phyloP scores from a whole-genome alignment of 1,139 yeast species.

The Blastobotrys arbuscula region DNA sequence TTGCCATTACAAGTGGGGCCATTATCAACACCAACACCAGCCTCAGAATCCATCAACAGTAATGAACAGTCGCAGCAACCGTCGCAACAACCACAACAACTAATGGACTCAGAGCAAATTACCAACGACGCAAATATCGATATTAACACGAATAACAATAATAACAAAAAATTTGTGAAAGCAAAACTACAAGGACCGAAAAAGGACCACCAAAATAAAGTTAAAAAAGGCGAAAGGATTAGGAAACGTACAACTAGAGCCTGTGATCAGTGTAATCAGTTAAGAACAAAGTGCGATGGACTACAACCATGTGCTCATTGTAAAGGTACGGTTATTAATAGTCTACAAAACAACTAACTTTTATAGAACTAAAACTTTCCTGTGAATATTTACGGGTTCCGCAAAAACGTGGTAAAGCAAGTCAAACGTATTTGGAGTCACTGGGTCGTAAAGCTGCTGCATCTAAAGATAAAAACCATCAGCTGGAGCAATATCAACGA shows the following conservation, averaged over 20 bases:
- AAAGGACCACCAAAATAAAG: background rate
- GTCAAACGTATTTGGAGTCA: conserved; percentile 23
- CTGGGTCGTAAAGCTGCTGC: conserved; percentile 12
- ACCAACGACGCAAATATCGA: background rate
- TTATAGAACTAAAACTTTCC: conserved; percentile 23
- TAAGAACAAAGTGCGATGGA: conserved; percentile 41
- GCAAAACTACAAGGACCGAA: background rate
- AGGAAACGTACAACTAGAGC: conserved; percentile 34
- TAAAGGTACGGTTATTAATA: conserved; percentile 19
- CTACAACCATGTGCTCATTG: conserved; percentile 38
- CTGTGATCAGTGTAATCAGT: conserved; percentile 40
- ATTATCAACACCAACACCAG: no score
- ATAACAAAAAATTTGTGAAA: background rate
- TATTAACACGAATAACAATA: background rate
- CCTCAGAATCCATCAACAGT: no score
- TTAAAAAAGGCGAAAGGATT: conserved; percentile 1
- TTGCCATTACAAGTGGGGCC: no score
- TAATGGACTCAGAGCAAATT: background rate
- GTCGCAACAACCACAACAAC: background rate
- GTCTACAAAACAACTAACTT: background rate
- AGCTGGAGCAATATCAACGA: background rate
- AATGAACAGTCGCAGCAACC: background rate
- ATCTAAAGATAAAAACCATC: conserved; percentile 4
- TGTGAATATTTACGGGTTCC: conserved; percentile 38
- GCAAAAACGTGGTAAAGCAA: conserved; percentile 39